Evolutionary conservation across 2,329 filamentous ascomycete species (phyloP), one percentile per base, ranked within the genome.

Genomic region (Metarhizium album): DNA sequence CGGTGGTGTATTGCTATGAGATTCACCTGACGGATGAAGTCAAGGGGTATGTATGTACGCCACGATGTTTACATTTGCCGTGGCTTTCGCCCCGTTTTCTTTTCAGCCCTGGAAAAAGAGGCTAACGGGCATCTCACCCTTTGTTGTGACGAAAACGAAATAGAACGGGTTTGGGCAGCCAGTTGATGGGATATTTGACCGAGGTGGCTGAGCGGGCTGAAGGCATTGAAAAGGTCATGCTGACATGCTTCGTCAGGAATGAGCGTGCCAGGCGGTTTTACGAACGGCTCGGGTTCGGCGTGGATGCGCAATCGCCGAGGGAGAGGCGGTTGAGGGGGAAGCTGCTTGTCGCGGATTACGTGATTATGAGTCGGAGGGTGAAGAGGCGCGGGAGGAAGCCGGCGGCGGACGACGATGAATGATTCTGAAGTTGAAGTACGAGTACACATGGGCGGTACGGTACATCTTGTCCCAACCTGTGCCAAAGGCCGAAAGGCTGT

Each of bases 1-100:
- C 81, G 0, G 85, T 90, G 2, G 62, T 89, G 20, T 91, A 90
- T 64, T 83, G 86, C 64, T 91, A 90, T 63, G 86, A 91, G 67
- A 80, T 91, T 35, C 86, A 91, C 60, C 74, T 90, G 3, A 66
- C 71, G 37, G 67, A 73, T 1, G 66, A 70, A 1, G 62, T 86
- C 4, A 76, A 79, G 57, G 74, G 82, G 69, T 79, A 64, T 54
- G 68, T 66, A 27, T n/a, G 68, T 66, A 27, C 11, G 42, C 6
- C 40, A 13, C 43, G 47, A 33, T 29, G 27, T 8, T 6, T 29
- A 9, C 27, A n/a, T n/a, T n/a, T n/a, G n/a, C n/a, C n/a, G n/a
- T n/a, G n/a, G n/a, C n/a, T n/a, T n/a, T n/a, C n/a, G n/a, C n/a
- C n/a, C n/a, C n/a, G n/a, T n/a, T n/a, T n/a, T n/a, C n/a, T n/a